A percentile compares a stretch with the other conserved stretches of the same genome.
Conservation (phyloP, 352 stramenopile genomes). For the Phytopythium cucurbitacearum region DNA sequence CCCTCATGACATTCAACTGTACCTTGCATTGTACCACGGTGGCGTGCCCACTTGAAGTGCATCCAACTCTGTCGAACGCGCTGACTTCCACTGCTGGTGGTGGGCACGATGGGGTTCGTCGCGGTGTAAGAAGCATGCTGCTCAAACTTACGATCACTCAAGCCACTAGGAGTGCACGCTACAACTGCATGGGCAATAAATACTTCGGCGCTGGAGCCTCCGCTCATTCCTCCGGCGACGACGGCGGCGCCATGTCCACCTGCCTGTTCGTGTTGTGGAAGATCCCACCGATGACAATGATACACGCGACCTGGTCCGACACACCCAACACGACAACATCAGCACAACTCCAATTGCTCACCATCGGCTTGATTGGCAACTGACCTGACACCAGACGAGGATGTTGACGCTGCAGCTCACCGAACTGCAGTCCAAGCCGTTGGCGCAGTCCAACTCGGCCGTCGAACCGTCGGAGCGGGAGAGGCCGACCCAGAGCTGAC, state of each 20-base stretch:
- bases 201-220: no score
- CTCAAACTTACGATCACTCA: no score
- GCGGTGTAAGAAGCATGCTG: no score
- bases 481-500: constrained; percentile 18
- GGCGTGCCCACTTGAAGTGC: no score
- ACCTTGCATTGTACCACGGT: no score
- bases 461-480: constrained; percentile 6
- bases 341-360: not conserved
- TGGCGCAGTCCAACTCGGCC: constrained; percentile 22
- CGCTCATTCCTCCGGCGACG: not conserved
- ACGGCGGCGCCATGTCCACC: not conserved
- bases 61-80: no score
- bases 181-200: no score
- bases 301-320: constrained; percentile 18
- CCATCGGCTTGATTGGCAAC: not conserved
- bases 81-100: no score
- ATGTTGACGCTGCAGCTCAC: constrained; percentile 17
- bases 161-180: no score
- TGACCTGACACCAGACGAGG: constrained; percentile 19
- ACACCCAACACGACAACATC: not conserved
- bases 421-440: constrained; percentile 12
- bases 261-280: constrained; percentile 38
- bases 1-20: no score
- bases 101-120: no score
- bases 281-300: constrained; percentile 32